These are phyloP conservation scores for Aspergillus sparsus DNA, from an alignment of 495 filamentous ascomycete species.

Conservation along the genomic window DNA sequence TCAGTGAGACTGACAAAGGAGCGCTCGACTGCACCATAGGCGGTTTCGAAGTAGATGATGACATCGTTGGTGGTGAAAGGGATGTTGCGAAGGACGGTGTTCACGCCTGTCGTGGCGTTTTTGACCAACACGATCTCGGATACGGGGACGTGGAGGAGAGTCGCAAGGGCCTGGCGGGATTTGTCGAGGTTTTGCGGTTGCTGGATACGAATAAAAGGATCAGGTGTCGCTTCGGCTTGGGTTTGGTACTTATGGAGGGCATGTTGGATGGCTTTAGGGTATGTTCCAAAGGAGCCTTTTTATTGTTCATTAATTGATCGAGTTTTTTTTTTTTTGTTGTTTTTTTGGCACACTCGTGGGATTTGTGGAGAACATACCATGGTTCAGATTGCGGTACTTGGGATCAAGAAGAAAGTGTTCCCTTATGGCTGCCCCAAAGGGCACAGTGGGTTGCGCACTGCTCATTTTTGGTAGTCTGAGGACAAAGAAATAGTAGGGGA, in stretches of 20 bases:
- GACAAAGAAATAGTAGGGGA: not conserved
- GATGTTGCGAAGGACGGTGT: conserved; percentile 76
- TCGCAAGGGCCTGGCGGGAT: conserved; percentile 63
- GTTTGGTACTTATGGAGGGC: conserved; percentile 60
- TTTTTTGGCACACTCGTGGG: not conserved
- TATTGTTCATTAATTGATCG: conserved; percentile 12
- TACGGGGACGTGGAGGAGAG: conserved; percentile 59
- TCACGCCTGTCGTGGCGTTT: conserved; percentile 80
- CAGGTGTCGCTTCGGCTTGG: conserved; percentile 62
- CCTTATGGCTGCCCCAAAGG: conserved; percentile 62
- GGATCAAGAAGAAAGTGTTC: conserved; percentile 73
- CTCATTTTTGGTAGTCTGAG: conserved; percentile 6
- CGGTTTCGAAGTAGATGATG: conserved; percentile 68
- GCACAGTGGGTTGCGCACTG: conserved; percentile 25
- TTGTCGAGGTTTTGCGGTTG: conserved; percentile 60
- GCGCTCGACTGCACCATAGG: conserved; percentile 77
- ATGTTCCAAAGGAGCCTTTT: conserved; percentile 77
- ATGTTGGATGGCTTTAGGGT: conserved; percentile 60
- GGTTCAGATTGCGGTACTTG: conserved; percentile 73
- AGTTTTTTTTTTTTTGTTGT: not conserved
- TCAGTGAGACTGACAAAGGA: conserved; percentile 69
- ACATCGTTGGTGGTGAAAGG: conserved; percentile 59
- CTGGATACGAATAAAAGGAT: conserved; percentile 69
- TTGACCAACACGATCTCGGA: conserved; percentile 72
- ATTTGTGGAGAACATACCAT: conserved; percentile 55